These are phyloP conservation scores for Aspergillus ostianus DNA, from an alignment of 495 filamentous ascomycete species.

Conservation along the genomic window DNA sequence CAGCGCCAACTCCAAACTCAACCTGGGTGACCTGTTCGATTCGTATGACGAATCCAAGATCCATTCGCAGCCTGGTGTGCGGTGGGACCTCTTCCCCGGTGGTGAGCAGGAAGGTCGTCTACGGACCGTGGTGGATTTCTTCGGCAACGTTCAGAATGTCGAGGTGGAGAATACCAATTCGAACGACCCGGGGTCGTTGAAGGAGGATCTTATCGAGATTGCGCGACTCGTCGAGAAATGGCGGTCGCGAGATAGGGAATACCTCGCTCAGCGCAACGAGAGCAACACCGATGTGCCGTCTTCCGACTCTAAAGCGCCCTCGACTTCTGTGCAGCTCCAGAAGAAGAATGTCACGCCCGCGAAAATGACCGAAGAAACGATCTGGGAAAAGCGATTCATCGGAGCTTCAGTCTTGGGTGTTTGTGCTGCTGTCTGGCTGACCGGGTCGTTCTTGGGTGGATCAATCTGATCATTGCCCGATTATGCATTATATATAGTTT, in stretches of 20 bases:
- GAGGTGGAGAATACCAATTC: conserved; percentile 69
- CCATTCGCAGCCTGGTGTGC: conserved; percentile 84
- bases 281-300: conserved; percentile 2
- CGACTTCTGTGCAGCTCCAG: conserved; percentile 23
- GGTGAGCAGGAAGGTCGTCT: conserved; percentile 71
- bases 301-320: conserved; percentile 11
- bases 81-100: conserved; percentile 88
- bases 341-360: conserved; percentile 53
- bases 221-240: conserved; percentile 55
- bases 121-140: conserved; percentile 89
- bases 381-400: conserved; percentile 68
- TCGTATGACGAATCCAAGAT: conserved; percentile 94
- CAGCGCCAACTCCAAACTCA: conserved; percentile 77
- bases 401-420: conserved; percentile 63
- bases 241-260: conserved; percentile 36
- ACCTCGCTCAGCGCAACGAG: conserved; percentile 35
- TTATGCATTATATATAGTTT: conserved; percentile 1
- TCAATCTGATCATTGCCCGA: conserved; percentile 19
- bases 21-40: conserved; percentile 90
- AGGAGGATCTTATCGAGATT: conserved; percentile 73
- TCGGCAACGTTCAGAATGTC: conserved; percentile 96
- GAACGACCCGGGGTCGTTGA: conserved; percentile 56
- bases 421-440: conserved; percentile 65
- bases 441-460: conserved; percentile 50
- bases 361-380: conserved; percentile 61